Percentiles rank a stretch among this genome's conserved stretches.
Conservation (phyloP, 495 filamentous ascomycete genomes). For the Xanthoparmelia taractica region DNA sequence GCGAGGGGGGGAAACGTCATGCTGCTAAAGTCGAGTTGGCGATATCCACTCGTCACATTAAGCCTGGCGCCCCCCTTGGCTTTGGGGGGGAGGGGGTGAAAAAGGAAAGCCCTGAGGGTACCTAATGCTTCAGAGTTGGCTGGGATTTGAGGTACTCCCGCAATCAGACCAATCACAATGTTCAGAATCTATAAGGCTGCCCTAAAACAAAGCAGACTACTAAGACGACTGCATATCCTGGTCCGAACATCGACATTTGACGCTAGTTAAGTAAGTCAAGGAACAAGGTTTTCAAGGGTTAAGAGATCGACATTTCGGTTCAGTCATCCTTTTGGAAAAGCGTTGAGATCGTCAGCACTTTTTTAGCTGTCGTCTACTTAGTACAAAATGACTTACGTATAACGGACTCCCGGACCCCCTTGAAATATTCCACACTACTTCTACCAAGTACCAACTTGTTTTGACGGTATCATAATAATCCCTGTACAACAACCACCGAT, state of each 20-base stretch:
- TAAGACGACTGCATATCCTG: neutral
- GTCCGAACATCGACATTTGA: neutral
- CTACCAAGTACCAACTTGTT: neutral
- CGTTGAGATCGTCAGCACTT: slow-evolving; percentile 15
- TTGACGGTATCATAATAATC: slow-evolving; percentile 6
- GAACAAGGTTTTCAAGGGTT: neutral
- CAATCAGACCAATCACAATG: neutral
- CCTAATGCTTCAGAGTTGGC: slow-evolving; percentile 18
- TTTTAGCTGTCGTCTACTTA: too few relatives aligned
- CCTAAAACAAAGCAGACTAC: neutral
- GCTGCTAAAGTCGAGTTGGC: slow-evolving; percentile 8
- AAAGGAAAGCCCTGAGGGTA: too few relatives aligned
- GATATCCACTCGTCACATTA: slow-evolving; percentile 18
- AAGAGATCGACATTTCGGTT: slow-evolving; percentile 21
- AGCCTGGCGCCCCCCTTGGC: neutral
- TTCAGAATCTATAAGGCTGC: neutral
- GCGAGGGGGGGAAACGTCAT: slow-evolving; percentile 16
- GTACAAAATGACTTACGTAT: too few relatives aligned
- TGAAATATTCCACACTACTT: too few relatives aligned
- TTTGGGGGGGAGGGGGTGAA: neutral
- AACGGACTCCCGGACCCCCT: neutral
- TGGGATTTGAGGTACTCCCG: neutral
- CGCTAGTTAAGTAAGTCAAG: neutral
- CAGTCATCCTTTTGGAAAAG: slow-evolving; percentile 13
- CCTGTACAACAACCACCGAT: neutral